These are phyloP conservation scores for Tulasnella sp. DNA, from an alignment of 768 basidiomycete genomes.

Conservation along the genomic window DNA sequence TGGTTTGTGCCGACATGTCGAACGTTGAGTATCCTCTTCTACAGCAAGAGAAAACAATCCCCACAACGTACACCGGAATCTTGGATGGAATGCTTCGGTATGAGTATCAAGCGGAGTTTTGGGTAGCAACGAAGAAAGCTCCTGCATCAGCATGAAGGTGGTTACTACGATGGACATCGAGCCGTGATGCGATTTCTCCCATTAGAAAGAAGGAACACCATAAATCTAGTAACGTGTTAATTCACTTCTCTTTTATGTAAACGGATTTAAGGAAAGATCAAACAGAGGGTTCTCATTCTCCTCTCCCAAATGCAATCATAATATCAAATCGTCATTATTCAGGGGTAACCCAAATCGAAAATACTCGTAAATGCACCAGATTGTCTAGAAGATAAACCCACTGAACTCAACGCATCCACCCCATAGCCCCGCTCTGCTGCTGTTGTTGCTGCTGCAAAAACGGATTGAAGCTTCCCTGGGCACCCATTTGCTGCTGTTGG, in stretches of 20 bases:
- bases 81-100: constrained; percentile 77
- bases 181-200: too few species aligned
- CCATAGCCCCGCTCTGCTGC: constrained; percentile 6
- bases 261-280: too few species aligned
- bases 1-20: neutral
- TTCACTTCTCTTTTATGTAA: too few species aligned
- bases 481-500: constrained; percentile 37
- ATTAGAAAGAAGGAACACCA: neutral
- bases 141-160: neutral
- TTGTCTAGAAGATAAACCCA: too few species aligned
- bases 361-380: too few species aligned
- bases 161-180: neutral
- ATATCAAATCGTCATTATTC: neutral
- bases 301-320: neutral
- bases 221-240: too few species aligned
- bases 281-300: too few species aligned
- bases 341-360: neutral
- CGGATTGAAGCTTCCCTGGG: constrained; percentile 27
- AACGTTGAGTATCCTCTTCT: neutral
- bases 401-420: neutral
- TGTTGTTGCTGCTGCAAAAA: constrained; percentile 32
- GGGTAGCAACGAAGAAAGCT: constrained; percentile 59
- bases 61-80: constrained; percentile 85
- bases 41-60: constrained; percentile 75
- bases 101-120: constrained; percentile 79